Evolutionary conservation across 2,329 filamentous ascomycete genomes (phyloP).

Genomic region (Neopestalotiopsis rosae): DNA sequence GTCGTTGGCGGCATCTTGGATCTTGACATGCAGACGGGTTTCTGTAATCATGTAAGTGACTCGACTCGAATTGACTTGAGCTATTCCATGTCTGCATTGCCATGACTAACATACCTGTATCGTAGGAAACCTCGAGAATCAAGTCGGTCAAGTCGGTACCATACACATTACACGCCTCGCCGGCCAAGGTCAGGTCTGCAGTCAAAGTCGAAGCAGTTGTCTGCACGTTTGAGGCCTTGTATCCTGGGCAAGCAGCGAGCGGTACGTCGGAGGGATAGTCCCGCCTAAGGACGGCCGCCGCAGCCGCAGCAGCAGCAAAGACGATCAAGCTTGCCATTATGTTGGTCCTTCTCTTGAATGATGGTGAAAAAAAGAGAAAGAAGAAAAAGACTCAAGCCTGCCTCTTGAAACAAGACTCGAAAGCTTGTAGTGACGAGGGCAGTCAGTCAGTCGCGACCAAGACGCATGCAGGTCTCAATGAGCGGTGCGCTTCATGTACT

Average conservation of each 20-base stretch:
- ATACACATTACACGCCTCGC: constrained; percentile 70
- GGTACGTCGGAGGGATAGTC: constrained; percentile 32
- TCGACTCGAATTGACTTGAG: too few species aligned
- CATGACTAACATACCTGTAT: constrained; percentile 48
- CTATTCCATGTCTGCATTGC: not conserved
- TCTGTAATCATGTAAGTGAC: constrained; percentile 44
- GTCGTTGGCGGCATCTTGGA: constrained; percentile 71
- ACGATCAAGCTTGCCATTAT: constrained; percentile 34
- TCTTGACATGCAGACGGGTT: constrained; percentile 74
- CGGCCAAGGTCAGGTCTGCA: constrained; percentile 68
- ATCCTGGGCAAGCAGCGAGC: constrained; percentile 61
- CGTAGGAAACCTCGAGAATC: constrained; percentile 67
- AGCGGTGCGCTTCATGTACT: not conserved
- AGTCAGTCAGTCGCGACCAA: not conserved
- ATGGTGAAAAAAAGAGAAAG: not conserved
- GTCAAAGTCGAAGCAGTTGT: constrained; percentile 57
- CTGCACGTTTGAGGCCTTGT: constrained; percentile 62
- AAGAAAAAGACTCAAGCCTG: not conserved
- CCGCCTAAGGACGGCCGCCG: constrained; percentile 29
- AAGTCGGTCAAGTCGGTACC: constrained; percentile 70
- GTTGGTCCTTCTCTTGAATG: not conserved
- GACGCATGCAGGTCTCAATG: not conserved
- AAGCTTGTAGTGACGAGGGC: not conserved
- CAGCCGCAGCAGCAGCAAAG: constrained; percentile 32
- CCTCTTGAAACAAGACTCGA: not conserved